A percentile compares a stretch with the other conserved stretches of the same genome.
Evolutionary conservation across 2,329 filamentous ascomycete species (phyloP).

Genomic region (Ophiostoma sp.): DNA sequence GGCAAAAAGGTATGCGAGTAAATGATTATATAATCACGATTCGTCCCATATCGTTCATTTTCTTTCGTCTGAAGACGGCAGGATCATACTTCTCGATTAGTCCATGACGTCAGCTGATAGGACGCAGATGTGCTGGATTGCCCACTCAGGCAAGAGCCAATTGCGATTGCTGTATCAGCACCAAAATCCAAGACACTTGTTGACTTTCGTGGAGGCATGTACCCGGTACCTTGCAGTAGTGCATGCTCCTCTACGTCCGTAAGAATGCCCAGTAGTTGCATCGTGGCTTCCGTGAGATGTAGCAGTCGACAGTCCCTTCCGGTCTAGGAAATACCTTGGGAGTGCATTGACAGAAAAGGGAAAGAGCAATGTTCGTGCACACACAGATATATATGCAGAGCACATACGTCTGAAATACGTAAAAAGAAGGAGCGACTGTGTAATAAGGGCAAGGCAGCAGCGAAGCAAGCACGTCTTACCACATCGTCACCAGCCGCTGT

Average conservation of each 20-base stretch:
- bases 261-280: not conserved
- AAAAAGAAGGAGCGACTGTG: not conserved
- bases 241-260: not conserved
- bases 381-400: not conserved
- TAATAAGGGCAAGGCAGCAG: not conserved
- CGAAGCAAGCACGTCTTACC: not conserved
- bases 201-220: not conserved
- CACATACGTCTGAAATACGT: not conserved
- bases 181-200: not conserved
- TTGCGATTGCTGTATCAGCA: not conserved
- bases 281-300: conserved; percentile 1
- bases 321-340: not conserved
- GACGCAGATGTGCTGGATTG: not conserved
- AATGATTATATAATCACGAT: not conserved
- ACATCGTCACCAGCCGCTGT: not conserved
- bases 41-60: not conserved
- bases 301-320: not conserved
- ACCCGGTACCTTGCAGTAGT: not conserved
- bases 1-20: not conserved
- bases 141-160: conserved; percentile 4
- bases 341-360: not conserved
- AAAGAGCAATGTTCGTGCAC: not conserved
- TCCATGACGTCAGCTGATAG: conserved; percentile 2
- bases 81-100: not conserved
- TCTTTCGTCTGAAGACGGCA: not conserved